Base-by-base conservation (phyloP, 257 asterid genomes). In the Osmanthus fragrans region DNA sequence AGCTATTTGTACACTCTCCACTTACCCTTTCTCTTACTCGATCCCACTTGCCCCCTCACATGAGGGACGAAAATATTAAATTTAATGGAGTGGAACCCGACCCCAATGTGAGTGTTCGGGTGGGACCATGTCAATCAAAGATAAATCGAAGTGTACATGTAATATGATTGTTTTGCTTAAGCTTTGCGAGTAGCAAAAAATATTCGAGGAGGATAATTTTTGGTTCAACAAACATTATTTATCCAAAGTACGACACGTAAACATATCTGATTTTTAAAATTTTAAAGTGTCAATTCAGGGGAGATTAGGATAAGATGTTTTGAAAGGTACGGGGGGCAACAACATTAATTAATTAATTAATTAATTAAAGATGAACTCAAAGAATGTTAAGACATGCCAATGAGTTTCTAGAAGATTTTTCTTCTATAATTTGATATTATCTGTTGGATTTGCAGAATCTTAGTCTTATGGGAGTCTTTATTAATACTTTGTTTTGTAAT, bases 271-370 rank as follows among this genome's bases (percentile, higher is more conserved):
- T 18, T 74, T 47, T 45, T 49, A 47, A 12, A 39, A 30, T 51
- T 37, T 63, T 40, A 71, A 67, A 54, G 25, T 66, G 75, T 67
- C 79, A 30, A 64, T 71, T 54, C 40, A 66, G 69, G 63, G 81
- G 10, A 77, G 88, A 83, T 87, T 84, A 71, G 88, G 90, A 90
- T 87, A 82, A 88, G 86, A 82, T 66, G 40, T 77, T 73, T 70
- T 54, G 56, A 73, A 74, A 74, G 72, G 69, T 63, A 49, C 0
- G 32, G 71, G 75, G 80, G 70, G 84, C 73, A 37, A 34, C 15
- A 64, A 54, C 45, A 15, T 56, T 49, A 65, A 68, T 58, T 54
- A 79, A 73, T 47, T 10, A 63, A 63, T 63, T 63, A 63, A 73
- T 47, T 10, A 63, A 63, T 63, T 63, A 63, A 25, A 72, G 74